Percentiles rank a stretch among this genome's conserved stretches.
Conservation (phyloP, 1,139 yeast genomes). For the Hemisphaericaspora xylofermentans region DNA sequence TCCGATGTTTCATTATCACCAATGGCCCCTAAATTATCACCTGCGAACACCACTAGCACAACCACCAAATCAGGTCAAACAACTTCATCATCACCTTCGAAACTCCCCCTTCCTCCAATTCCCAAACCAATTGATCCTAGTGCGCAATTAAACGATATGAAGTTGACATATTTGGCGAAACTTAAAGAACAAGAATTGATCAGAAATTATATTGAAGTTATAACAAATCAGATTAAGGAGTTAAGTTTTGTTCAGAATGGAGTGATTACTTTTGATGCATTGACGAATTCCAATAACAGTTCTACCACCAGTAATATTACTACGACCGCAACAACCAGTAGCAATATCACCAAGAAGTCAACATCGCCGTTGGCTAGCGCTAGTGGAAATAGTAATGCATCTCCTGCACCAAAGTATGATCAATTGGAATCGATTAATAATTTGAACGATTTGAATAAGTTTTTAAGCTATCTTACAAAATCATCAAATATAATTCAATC, state of each 20-base stretch:
- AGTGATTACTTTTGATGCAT: conserved; percentile 46
- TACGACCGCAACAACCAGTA: too few relatives aligned
- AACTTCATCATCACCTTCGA: conserved; percentile 3
- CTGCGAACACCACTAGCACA: too few relatives aligned
- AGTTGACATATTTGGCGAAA: conserved; percentile 36
- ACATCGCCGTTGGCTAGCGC: conserved; percentile 4
- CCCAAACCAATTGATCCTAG: conserved; percentile 15
- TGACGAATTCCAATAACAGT: conserved; percentile 19
- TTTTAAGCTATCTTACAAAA: conserved; percentile 40
- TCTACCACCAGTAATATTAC: background rate
- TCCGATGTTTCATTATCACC: conserved; percentile 1
- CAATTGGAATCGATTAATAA: conserved; percentile 44
- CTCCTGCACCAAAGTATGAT: conserved; percentile 23
- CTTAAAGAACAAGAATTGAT: conserved; percentile 48
- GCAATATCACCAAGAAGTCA: conserved; percentile 5
- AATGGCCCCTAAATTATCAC: background rate
- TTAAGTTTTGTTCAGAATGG: conserved; percentile 48
- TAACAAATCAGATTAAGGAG: conserved; percentile 47
- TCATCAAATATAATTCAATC: conserved; percentile 41
- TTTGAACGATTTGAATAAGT: conserved; percentile 43
- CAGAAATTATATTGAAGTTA: conserved; percentile 44
- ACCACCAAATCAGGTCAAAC: background rate
- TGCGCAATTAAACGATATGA: conserved; percentile 25
- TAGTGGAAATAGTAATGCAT: background rate
- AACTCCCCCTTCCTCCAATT: conserved; percentile 15